phyloP scores from a whole-genome alignment of 345 rosid genomes.

The Eucalyptus tenuipes region DNA sequence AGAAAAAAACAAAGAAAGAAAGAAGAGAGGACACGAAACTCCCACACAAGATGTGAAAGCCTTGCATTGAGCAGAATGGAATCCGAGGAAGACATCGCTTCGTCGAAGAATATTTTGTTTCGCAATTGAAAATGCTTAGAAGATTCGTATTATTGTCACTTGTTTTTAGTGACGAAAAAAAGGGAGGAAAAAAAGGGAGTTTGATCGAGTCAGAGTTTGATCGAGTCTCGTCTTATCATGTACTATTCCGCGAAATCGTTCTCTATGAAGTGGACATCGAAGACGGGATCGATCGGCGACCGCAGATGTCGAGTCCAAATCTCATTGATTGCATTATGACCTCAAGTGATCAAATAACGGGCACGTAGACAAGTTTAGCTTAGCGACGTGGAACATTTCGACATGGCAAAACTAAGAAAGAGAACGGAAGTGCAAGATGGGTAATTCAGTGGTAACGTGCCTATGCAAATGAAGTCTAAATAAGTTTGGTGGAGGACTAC shows the following conservation, averaged over 20 bases:
- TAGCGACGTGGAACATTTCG: not conserved
- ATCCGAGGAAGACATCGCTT: not conserved
- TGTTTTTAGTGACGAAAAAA: not conserved
- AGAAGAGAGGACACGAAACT: not conserved
- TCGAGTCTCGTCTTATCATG: not conserved
- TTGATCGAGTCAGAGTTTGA: no score
- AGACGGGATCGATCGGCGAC: not conserved
- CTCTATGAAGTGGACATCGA: not conserved
- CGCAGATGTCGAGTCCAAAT: no score
- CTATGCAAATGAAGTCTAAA: not conserved
- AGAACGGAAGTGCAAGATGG: not conserved
- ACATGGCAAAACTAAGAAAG: not conserved
- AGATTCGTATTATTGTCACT: not conserved
- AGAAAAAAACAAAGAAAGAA: not conserved
- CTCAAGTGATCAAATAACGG: not conserved
- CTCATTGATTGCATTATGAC: not conserved
- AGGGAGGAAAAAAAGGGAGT: not conserved
- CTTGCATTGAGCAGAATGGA: not conserved
- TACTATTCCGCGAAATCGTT: not conserved
- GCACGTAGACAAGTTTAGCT: not conserved
- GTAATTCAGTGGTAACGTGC: not conserved
- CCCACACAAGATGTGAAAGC: not conserved
- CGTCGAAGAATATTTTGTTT: no score
- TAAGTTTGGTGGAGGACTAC: not conserved
- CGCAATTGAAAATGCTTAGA: not conserved